A percentile compares a stretch with the other conserved stretches of the same genome.
These are phyloP conservation scores for Botrytis sinoallii DNA, from an alignment of 2,329 filamentous ascomycete genomes.

Conservation along the genomic window DNA sequence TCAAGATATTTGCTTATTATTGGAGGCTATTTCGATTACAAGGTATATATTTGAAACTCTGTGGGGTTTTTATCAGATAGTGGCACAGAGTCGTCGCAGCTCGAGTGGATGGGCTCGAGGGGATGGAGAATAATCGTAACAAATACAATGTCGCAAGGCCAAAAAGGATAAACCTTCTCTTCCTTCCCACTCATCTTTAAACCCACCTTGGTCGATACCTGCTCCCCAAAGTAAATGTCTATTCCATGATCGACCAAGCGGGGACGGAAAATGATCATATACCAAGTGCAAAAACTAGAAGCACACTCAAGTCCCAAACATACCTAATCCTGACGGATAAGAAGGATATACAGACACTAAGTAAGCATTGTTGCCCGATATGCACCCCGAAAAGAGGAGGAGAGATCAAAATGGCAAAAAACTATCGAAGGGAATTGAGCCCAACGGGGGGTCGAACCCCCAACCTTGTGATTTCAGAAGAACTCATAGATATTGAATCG, in stretches of 20 bases:
- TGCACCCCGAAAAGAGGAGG: neutral
- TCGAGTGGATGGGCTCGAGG: neutral
- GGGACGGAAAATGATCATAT: neutral
- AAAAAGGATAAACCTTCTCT: neutral
- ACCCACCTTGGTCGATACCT: neutral
- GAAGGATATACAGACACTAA: neutral
- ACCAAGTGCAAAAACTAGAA: neutral
- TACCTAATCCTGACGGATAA: neutral
- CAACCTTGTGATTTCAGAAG: conserved; percentile 15
- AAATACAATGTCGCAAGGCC: neutral
- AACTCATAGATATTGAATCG: conserved; percentile 9
- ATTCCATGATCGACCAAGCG: neutral
- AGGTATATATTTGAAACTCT: neutral
- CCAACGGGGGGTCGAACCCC: conserved; percentile 16
- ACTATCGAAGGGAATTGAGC: neutral
- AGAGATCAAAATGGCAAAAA: neutral
- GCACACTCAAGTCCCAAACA: neutral
- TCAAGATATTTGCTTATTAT: conserved; percentile 27
- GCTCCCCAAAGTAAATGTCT: neutral
- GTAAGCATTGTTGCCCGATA: neutral
- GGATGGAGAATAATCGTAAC: neutral
- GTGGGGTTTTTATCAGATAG: neutral
- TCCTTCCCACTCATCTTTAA: neutral
- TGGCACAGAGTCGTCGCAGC: neutral
- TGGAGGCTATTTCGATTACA: fast-evolving